These are phyloP conservation scores for Sporothrix humicola DNA, from an alignment of 2,329 filamentous ascomycete genomes.

Conservation along the genomic window DNA sequence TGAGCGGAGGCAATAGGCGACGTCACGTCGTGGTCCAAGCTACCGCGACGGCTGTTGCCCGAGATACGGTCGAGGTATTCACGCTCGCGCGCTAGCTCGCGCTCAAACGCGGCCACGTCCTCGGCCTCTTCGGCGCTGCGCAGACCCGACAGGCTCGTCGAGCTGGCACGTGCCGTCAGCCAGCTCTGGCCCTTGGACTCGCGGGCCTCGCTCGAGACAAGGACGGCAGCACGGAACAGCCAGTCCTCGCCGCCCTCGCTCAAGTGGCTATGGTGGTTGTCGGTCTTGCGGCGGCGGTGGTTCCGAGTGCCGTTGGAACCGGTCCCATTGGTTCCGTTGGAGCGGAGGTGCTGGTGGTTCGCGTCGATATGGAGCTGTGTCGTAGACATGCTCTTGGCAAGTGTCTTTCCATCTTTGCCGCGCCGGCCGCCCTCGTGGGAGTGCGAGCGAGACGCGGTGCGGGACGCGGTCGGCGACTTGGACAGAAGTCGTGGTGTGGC, in stretches of 20 bases:
- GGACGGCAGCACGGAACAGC: conserved; percentile 66
- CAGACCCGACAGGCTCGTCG: conserved; percentile 63
- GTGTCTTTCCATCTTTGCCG: conserved; percentile 35
- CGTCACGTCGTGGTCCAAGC: conserved; percentile 44
- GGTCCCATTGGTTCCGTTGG: conserved; percentile 25
- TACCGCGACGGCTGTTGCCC: conserved; percentile 54
- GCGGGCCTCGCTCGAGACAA: conserved; percentile 65
- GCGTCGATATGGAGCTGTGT: conserved; percentile 53
- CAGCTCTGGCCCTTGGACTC: conserved; percentile 73
- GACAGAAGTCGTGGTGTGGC: conserved; percentile 68
- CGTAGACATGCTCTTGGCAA: conserved; percentile 68
- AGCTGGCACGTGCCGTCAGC: conserved; percentile 69
- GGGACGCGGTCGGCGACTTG: conserved; percentile 59
- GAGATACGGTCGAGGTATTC: conserved; percentile 49
- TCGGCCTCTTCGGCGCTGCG: conserved; percentile 58
- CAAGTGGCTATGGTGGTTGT: conserved; percentile 35
- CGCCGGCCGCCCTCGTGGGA: conserved; percentile 46
- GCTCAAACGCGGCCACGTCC: conserved; percentile 50
- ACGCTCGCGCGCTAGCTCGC: conserved; percentile 57
- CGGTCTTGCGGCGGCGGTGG: conserved; percentile 38
- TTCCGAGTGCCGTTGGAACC: conserved; percentile 36
- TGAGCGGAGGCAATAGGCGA: conserved; percentile 41
- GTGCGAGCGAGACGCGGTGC: conserved; percentile 55
- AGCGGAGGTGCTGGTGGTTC: conserved; percentile 30
- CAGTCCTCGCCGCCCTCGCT: conserved; percentile 56